Percentiles rank a stretch among this genome's conserved stretches.
Evolutionary conservation across 2,329 filamentous ascomycete genomes (phyloP).

Genomic region (Fusarium agapanthi): DNA sequence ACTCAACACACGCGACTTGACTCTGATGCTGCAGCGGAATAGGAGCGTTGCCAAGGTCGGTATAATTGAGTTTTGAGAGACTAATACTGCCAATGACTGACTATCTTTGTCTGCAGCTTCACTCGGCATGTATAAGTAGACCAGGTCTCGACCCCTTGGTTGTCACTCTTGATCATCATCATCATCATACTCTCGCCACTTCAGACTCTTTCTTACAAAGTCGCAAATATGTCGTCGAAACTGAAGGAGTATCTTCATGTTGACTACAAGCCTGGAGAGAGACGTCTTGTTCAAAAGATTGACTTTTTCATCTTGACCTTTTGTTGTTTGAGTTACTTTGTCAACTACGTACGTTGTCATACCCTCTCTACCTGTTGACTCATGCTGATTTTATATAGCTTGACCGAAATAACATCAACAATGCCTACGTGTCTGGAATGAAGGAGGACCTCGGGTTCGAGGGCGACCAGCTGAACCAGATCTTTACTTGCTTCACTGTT

Average conservation of each 20-base stretch:
- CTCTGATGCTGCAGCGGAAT: neutral
- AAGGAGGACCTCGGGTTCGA: constrained; percentile 57
- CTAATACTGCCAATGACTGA: neutral
- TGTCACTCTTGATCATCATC: neutral
- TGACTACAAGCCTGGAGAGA: constrained; percentile 50
- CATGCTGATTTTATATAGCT: constrained; percentile 34
- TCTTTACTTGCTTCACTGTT: constrained; percentile 50
- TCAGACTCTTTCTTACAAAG: neutral
- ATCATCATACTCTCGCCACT: constrained; percentile 10
- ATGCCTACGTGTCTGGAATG: constrained; percentile 57
- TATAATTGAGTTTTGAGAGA: neutral
- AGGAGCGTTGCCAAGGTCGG: neutral
- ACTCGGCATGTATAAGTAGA: constrained; percentile 18
- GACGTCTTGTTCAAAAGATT: constrained; percentile 63
- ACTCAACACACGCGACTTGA: neutral
- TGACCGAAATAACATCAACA: constrained; percentile 51
- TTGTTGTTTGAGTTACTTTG: constrained; percentile 67
- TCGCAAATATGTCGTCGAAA: constrained; percentile 13
- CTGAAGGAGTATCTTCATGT: constrained; percentile 48
- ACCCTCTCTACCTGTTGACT: too few species aligned
- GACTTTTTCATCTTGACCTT: constrained; percentile 73
- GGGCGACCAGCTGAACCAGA: constrained; percentile 53
- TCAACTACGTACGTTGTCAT: constrained; percentile 57
- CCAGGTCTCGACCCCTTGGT: neutral
- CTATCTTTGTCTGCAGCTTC: neutral